Conservation (phyloP, 768 basidiomycete genomes). For the Amylocystis lapponica region DNA sequence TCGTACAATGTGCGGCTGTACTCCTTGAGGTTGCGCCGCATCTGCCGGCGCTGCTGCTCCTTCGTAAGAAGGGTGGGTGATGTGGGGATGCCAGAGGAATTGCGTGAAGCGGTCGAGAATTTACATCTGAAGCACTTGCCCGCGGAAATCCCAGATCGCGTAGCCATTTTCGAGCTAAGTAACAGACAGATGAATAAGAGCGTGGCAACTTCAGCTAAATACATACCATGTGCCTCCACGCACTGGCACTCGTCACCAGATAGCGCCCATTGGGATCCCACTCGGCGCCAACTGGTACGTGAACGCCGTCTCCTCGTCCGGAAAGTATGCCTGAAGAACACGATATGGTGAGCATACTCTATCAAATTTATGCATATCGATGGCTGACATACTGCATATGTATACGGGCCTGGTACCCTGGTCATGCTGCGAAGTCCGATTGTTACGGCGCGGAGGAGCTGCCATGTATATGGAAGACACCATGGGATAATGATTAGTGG, state of each 20-base stretch:
- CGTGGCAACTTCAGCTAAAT: background rate
- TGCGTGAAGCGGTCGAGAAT: slow-evolving; percentile 96
- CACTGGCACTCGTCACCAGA: slow-evolving; percentile 87
- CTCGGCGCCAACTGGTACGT: too few relatives aligned
- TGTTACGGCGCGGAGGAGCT: too few relatives aligned
- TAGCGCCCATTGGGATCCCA: slow-evolving; percentile 98
- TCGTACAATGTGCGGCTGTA: slow-evolving; percentile 92
- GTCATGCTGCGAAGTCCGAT: too few relatives aligned
- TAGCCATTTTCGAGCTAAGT: slow-evolving; percentile 91
- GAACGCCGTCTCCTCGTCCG: too few relatives aligned
- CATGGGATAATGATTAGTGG: too few relatives aligned
- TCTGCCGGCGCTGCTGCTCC: slow-evolving; percentile 80
- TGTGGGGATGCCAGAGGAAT: slow-evolving; percentile 97
- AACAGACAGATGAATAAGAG: background rate
- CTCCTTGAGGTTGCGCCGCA: slow-evolving; percentile 87
- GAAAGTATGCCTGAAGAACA: too few relatives aligned
- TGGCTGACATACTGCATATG: too few relatives aligned
- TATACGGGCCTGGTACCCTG: too few relatives aligned
- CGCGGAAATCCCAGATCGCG: slow-evolving; percentile 96
- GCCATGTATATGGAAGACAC: too few relatives aligned
- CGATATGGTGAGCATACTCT: too few relatives aligned
- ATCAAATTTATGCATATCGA: too few relatives aligned
- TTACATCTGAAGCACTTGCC: slow-evolving; percentile 87
- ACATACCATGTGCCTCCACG: slow-evolving; percentile 90
- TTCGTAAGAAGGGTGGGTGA: slow-evolving; percentile 79